Percentiles rank a stretch among this genome's conserved stretches.
phyloP scores from a whole-genome alignment of 2,329 filamentous ascomycete genomes.

The Zymoseptoria tritici region DNA sequence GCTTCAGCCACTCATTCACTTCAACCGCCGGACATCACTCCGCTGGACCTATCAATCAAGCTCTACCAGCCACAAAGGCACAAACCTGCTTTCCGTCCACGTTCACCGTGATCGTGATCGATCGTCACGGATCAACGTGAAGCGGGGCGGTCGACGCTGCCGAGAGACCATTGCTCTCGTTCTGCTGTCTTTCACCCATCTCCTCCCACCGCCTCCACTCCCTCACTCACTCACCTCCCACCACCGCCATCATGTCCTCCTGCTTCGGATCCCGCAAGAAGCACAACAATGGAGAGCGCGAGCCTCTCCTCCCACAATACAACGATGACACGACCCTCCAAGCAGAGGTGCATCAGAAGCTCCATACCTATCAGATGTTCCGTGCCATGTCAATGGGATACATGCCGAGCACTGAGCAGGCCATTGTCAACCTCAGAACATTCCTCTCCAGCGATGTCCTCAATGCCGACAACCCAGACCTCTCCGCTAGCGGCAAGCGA shows the following conservation, averaged over 20 bases:
- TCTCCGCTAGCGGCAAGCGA: slow-evolving; percentile 70
- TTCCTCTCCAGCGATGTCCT: slow-evolving; percentile 71
- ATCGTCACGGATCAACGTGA: background rate
- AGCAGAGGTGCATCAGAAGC: slow-evolving; percentile 72
- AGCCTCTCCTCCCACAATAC: slow-evolving; percentile 77
- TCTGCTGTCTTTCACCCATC: no score
- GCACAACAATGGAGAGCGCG: slow-evolving; percentile 48
- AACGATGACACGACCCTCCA: slow-evolving; percentile 73
- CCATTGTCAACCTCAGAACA: slow-evolving; percentile 69
- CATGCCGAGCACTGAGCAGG: slow-evolving; percentile 86
- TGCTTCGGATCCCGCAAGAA: slow-evolving; percentile 55
- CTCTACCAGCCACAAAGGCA: background rate
- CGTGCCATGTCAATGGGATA: slow-evolving; percentile 74
- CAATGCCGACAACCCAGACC: slow-evolving; percentile 63
- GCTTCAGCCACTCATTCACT: background rate
- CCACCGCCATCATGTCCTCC: slow-evolving; percentile 46
- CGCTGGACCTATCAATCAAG: background rate
- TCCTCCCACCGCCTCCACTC: no score
- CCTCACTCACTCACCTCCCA: background rate
- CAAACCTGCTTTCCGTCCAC: background rate
- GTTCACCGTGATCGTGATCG: background rate
- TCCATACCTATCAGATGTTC: slow-evolving; percentile 89
- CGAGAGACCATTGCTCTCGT: no score
- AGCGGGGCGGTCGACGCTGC: no score
- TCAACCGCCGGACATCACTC: background rate